Conservation (phyloP, 1,284 basidiomycete species). For the Leccinum colubrinum region DNA sequence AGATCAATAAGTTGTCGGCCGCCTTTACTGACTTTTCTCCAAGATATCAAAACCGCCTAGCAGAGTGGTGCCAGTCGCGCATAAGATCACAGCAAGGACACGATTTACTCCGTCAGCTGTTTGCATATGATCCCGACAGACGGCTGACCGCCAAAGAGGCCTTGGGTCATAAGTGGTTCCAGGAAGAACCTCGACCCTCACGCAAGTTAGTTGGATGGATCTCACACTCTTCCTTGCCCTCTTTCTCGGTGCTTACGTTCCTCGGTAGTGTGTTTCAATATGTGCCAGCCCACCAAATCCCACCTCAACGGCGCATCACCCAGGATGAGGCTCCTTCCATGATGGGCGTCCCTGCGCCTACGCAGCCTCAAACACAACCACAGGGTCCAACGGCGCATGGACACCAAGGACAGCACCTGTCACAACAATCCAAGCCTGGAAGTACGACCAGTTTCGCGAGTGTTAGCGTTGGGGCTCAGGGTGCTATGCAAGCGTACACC, state of each 20-base stretch:
- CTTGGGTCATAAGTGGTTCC: conserved; percentile 80
- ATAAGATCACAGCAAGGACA: conserved; percentile 65
- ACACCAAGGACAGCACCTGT: conserved; percentile 41
- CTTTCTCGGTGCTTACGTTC: conserved; percentile 5
- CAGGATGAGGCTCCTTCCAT: conserved; percentile 79
- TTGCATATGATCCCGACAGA: conserved; percentile 89
- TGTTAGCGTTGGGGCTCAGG: conserved; percentile 42
- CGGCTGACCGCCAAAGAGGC: conserved; percentile 84
- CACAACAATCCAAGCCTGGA: conserved; percentile 46
- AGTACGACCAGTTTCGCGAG: conserved; percentile 51
- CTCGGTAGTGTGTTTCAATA: conserved; percentile 59
- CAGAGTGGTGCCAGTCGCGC: conserved; percentile 76
- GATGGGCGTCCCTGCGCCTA: conserved; percentile 55
- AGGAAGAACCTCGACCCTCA: conserved; percentile 73
- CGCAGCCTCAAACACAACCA: conserved; percentile 38
- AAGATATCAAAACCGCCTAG: conserved; percentile 67
- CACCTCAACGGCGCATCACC: conserved; percentile 71
- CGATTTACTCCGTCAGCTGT: conserved; percentile 82
- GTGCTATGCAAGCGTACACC: conserved; percentile 35
- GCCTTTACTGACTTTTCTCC: conserved; percentile 7
- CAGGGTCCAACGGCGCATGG: conserved; percentile 36
- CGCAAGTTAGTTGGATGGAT: conserved; percentile 53
- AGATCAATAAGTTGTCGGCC: background rate
- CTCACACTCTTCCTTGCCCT: conserved; percentile 1
- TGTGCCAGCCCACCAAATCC: conserved; percentile 54